phyloP scores from a whole-genome alignment of 106 monocot species.

The Chionographis japonica region DNA sequence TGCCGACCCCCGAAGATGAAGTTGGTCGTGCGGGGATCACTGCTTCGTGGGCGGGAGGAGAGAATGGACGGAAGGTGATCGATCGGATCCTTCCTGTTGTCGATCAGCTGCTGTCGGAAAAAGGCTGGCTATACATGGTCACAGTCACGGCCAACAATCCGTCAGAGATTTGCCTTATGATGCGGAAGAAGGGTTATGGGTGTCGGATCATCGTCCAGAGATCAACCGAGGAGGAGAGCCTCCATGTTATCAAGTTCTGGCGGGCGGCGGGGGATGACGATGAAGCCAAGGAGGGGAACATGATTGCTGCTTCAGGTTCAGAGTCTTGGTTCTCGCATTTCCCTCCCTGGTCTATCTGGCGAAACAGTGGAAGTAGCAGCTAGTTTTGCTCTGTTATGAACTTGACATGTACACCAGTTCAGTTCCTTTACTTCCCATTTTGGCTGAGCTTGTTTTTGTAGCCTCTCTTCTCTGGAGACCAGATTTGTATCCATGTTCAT shows the following conservation, averaged over 20 bases:
- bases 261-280: conserved; percentile 3
- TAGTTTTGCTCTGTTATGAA: no score
- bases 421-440: no score
- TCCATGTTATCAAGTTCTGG: conserved; percentile 92
- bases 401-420: no score
- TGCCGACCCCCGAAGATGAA: conserved; percentile 88
- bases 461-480: no score
- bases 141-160: conserved; percentile 79
- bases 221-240: conserved; percentile 94
- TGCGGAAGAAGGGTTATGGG: conserved; percentile 72
- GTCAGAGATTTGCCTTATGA: conserved; percentile 62
- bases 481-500: no score
- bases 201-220: conserved; percentile 81
- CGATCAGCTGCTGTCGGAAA: conserved; percentile 67
- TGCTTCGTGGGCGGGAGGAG: conserved; percentile 89
- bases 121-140: conserved; percentile 92
- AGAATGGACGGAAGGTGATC: conserved; percentile 83
- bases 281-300: not conserved
- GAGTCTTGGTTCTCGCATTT: conserved; percentile 31
- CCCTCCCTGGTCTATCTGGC: conserved; percentile 24
- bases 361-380: not conserved
- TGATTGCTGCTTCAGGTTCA: not conserved
- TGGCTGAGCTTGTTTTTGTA: no score
- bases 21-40: conserved; percentile 70
- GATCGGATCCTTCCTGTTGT: conserved; percentile 72